phyloP scores from a whole-genome alignment of 73 alveolate species.

The Paramecium caudatum region DNA sequence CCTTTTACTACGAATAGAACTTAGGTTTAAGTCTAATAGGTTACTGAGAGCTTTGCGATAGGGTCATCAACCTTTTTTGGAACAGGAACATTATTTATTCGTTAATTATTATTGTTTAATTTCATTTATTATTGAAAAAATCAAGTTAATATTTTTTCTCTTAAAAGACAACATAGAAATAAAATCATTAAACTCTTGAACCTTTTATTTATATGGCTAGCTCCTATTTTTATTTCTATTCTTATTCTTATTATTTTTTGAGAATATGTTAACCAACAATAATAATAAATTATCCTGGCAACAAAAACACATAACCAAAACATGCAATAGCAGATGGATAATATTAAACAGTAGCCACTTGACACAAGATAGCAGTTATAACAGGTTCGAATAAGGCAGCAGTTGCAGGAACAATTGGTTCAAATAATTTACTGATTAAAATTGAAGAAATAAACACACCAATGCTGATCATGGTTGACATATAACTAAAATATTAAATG shows the following conservation, averaged over 20 bases:
- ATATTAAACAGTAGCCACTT: slow-evolving; percentile 54
- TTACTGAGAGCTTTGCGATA: slow-evolving; percentile 20
- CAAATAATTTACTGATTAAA: slow-evolving; percentile 54
- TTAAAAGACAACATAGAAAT: not conserved
- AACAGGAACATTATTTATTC: slow-evolving; percentile 61
- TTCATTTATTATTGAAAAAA: slow-evolving; percentile 6
- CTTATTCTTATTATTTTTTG: not conserved
- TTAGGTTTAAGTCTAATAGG: slow-evolving; percentile 50
- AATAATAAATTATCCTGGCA: slow-evolving; percentile 26
- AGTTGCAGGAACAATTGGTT: slow-evolving; percentile 75
- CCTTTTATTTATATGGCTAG: not conserved
- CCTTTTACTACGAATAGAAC: slow-evolving; percentile 14
- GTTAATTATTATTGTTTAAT: slow-evolving; percentile 44
- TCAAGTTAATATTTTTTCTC: not conserved
- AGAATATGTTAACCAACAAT: slow-evolving; percentile 11
- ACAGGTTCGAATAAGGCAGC: slow-evolving; percentile 71
- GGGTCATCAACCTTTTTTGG: slow-evolving; percentile 36
- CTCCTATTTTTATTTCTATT: not conserved
- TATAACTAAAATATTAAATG: not conserved
- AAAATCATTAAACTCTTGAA: not conserved
- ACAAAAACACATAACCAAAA: slow-evolving; percentile 62
- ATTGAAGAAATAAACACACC: slow-evolving; percentile 69
- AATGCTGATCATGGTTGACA: slow-evolving; percentile 66
- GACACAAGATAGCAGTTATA: slow-evolving; percentile 52
- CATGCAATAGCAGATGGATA: slow-evolving; percentile 69